These are phyloP conservation scores for Backusella sp. DNA, from an alignment of 192 early-diverging fungal species.

Conservation along the genomic window DNA sequence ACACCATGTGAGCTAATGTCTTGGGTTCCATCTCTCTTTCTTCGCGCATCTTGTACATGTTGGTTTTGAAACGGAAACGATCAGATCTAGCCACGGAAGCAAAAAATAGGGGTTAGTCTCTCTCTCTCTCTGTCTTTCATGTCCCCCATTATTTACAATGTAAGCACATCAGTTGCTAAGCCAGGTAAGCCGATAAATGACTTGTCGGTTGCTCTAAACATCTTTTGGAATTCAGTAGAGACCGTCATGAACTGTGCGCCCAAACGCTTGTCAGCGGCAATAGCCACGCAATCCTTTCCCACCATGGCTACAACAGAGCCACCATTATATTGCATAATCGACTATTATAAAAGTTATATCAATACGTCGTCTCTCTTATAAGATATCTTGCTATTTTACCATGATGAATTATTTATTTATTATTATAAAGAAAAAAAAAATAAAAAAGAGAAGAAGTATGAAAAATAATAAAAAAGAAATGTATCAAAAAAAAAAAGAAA, in stretches of 20 bases:
- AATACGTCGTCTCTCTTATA: not conserved
- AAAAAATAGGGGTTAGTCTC: no score
- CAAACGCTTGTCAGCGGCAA: slow-evolving; percentile 92
- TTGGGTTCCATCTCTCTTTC: slow-evolving; percentile 94
- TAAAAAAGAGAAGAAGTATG: not conserved
- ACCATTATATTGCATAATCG: slow-evolving; percentile 95
- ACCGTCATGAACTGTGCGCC: slow-evolving; percentile 92
- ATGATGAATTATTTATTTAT: slow-evolving; percentile 8
- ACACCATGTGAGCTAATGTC: slow-evolving; percentile 91
- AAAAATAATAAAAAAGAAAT: not conserved
- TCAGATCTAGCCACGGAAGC: slow-evolving; percentile 62
- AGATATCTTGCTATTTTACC: not conserved
- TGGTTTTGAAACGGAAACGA: slow-evolving; percentile 87
- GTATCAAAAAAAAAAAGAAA: not conserved
- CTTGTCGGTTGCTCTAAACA: slow-evolving; percentile 85
- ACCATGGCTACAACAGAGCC: slow-evolving; percentile 93
- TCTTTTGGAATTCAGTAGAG: slow-evolving; percentile 94
- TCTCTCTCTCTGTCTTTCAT: not conserved
- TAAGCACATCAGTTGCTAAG: slow-evolving; percentile 95
- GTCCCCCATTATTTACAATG: slow-evolving; percentile 65
- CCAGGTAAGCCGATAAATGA: slow-evolving; percentile 89
- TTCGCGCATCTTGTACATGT: slow-evolving; percentile 95
- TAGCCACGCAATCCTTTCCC: slow-evolving; percentile 98
- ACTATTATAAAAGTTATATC: slow-evolving; percentile 37
- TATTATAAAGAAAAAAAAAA: not conserved